Base-by-base conservation (phyloP, 495 filamentous ascomycete genomes). In the Oidiodendron maius region DNA sequence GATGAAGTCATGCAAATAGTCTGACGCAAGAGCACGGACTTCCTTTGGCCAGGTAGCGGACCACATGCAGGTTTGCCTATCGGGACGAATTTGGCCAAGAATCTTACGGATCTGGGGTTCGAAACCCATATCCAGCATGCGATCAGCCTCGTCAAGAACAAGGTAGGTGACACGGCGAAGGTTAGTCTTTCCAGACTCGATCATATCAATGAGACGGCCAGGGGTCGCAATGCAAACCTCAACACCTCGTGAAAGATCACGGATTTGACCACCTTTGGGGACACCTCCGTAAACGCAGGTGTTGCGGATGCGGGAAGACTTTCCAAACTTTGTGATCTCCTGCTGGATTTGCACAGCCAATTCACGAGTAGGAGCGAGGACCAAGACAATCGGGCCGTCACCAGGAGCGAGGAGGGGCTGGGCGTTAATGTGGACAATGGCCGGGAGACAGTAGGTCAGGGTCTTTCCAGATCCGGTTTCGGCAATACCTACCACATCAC, bases 1-100 rank as follows among this genome's bases (percentile, higher is more conserved):
- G 61, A 98, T 98, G 71, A 91, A 96, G 62, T 98, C 84, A 60
- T 84, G 84, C 56, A 95, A 78, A 77, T 94, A 98, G 64, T 98
- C 93, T 25, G 86, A 76, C n/a, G 93, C 93, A 50, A 97, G 75
- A 63, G 88, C 85, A 58, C 93, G 91, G 56, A 98, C 91, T 65
- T 98, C 93, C 81, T 97, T 98, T 53, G 93, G 93, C 93, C 93
- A 98, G 6, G 93, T 98, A 58, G 93, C 93, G 48, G 93, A 98
- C 93, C 93, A 98, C 93, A 98, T 98, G 81, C 91, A 95, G 52
- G 93, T 98, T 61, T 98, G 93, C 76, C 93, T 86, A 66, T 98
- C 93, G 50, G 93, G 93, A 56, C 93, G 89, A 72, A 98, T 98
- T 73, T 98, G 93, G 41, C 84, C 75, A 55, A 98, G 89, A 57